Base-by-base conservation (phyloP, 805 yeast genomes). In the Metschnikowia baotianmanensis region DNA sequence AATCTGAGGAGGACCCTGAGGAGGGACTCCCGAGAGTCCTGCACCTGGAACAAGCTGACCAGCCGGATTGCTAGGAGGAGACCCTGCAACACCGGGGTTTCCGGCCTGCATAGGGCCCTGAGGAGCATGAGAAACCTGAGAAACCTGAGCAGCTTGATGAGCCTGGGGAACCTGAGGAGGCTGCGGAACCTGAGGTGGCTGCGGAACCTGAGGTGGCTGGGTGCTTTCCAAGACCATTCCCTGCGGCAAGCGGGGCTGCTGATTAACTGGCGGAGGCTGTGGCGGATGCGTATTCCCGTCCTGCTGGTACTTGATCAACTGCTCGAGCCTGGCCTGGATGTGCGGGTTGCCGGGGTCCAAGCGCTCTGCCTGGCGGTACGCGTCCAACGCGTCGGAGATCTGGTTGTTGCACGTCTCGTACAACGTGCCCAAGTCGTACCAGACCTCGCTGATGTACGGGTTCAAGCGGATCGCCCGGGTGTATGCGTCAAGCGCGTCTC, bases 361-460 rank as follows among this genome's bases (percentile, higher is more conserved):
- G 38, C 95, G 80, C 25, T 95, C 96, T 4, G 99, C 99, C 50
- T 95, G 93, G 56, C 86, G 86, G 61, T 93, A 93, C 2, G 99
- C 99, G 65, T 93, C 98, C 49, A 93, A 70, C 1, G 99, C 99
- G 62, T 93, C 99, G 45, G 83, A 77, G 45, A 89, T 77, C 67
- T 93, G 99, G 67, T 91, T 90, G 66, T 90, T 93, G 69, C 99
- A 93, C 25, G 97, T 88, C 66, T 93, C 99, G 63, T 93, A 93
- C 30, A 93, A 70, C 5, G 98, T 93, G 44, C 99, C 99, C 58
- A 93, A 76, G 65, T 93, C 99, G 65, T 93, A 93, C 99, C 99
- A 93, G 19, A 93, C 99, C 65, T 93, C 99, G 45, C 93, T 81
- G 51, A 93, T 85, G 69, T 90, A 90, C 12, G 99, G 99, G 55